These are phyloP conservation scores for Nicotiana undulata DNA, from an alignment of 257 asterid genomes.

Conservation along the genomic window DNA sequence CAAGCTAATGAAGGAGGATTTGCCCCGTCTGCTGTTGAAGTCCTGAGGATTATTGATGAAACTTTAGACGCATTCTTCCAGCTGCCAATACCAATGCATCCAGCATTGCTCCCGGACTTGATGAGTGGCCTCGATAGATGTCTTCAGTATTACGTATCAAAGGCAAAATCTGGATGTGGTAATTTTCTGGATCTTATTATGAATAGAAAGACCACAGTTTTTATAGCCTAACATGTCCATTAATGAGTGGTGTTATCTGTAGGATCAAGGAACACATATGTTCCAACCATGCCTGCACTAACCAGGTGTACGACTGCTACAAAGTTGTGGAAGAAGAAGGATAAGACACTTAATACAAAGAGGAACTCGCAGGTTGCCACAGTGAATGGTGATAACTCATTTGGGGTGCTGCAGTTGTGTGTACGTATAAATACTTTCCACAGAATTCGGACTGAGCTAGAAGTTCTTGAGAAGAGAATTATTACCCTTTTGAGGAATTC, in stretches of 20 bases:
- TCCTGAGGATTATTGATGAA: constrained; percentile 76
- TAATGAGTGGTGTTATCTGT: constrained; percentile 5
- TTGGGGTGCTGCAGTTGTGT: constrained; percentile 68
- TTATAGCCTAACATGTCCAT: not conserved
- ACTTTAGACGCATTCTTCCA: constrained; percentile 83
- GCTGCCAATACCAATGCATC: constrained; percentile 97
- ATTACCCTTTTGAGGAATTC: constrained; percentile 81
- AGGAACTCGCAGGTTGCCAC: constrained; percentile 80
- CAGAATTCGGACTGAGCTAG: constrained; percentile 63
- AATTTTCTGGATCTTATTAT: constrained; percentile 18
- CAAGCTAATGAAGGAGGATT: constrained; percentile 73
- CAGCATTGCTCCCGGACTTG: constrained; percentile 83
- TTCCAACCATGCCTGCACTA: constrained; percentile 88
- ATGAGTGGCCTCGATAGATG: constrained; percentile 80
- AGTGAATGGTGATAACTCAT: constrained; percentile 50
- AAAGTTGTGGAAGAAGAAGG: constrained; percentile 77
- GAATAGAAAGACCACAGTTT: not conserved
- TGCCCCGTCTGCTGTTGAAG: constrained; percentile 88
- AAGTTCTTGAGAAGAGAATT: constrained; percentile 77
- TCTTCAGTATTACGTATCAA: constrained; percentile 71
- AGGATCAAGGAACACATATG: constrained; percentile 73
- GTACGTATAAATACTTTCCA: constrained; percentile 86
- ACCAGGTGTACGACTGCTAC: constrained; percentile 70
- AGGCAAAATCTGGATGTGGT: constrained; percentile 93
- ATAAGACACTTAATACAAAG: constrained; percentile 38